Evolutionary conservation across 768 basidiomycete species (phyloP).

Genomic region (Hypsizygus marmoreus): DNA sequence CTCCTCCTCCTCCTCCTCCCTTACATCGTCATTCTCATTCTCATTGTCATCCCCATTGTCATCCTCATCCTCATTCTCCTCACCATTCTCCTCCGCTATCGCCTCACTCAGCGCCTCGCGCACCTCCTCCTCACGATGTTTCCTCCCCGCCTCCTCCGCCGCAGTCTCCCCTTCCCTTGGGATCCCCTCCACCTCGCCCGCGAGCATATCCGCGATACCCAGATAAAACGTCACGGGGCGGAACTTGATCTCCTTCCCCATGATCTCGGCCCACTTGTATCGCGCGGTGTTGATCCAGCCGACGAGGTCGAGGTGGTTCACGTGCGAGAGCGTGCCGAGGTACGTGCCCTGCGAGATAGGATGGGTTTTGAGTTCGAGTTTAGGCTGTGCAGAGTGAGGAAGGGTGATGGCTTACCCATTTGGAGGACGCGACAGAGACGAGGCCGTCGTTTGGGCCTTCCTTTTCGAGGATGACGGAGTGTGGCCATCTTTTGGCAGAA

Average conservation of each 20-base stretch:
- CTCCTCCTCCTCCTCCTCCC: neutral
- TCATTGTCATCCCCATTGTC: constrained; percentile 1
- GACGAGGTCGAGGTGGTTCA: constrained; percentile 91
- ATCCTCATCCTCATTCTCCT: constrained; percentile 14
- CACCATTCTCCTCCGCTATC: neutral
- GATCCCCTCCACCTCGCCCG: constrained; percentile 72
- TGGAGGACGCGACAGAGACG: constrained; percentile 83
- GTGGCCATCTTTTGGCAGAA: constrained; percentile 59
- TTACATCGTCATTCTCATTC: constrained; percentile 1
- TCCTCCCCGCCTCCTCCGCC: neutral
- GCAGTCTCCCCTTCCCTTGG: constrained; percentile 15
- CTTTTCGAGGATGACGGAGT: constrained; percentile 78
- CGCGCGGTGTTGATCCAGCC: constrained; percentile 92
- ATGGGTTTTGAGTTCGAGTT: neutral
- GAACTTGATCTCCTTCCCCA: constrained; percentile 89
- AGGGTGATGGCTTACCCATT: constrained; percentile 58
- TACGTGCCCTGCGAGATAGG: constrained; percentile 71
- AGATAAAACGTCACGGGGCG: constrained; percentile 91
- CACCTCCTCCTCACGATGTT: constrained; percentile 17
- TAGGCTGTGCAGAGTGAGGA: neutral
- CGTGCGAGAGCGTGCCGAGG: constrained; percentile 86
- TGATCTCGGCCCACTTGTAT: constrained; percentile 88
- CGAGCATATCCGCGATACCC: constrained; percentile 77
- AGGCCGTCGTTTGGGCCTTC: constrained; percentile 96
- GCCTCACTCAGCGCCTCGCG: constrained; percentile 16